Evolutionary conservation across 192 early-diverging fungal species (phyloP), one percentile per base, ranked within the genome.

Genomic region (Mortierella antarctica): DNA sequence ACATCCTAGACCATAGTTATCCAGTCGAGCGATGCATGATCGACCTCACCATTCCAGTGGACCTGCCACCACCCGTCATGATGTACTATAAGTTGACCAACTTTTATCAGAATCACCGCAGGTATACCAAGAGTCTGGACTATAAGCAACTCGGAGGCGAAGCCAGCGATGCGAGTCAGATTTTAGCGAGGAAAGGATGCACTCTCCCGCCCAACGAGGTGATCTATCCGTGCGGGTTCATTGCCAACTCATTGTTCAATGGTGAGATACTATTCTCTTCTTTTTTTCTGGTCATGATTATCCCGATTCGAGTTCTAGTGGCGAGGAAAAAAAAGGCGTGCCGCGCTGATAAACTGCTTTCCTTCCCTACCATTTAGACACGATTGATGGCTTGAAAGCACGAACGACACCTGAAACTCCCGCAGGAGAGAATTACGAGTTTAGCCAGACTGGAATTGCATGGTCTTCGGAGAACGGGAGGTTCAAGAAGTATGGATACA

Each of bases 21-120:
- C 6, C 53, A 1, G 84, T 86, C 18, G n/a, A 78, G 18, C 69
- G 56, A 12, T 98, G 97, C 84, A 82, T 88, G 2, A 83, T 99
- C 46, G 71, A 85, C 57, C 90, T 88, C 68, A 91, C 87, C n/a
- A 67, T 90, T 74, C 96, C 89, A 0, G 84, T 86, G 62, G 83
- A 89, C 56, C 74, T 98, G 73, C 74, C 74, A n/a, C 84, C 91
- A 1, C 94, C 93, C 2, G 93, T 99, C 53, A 97, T 92, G 70
- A 81, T 99, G 76, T 98, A 99, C 82, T 98, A 98, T 75, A 86
- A 94, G 57, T 85, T 99, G 71, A 97, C 96, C 6, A 95, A 96
- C 87, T 99, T 99, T 84, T 99, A 96, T 85, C 98, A 99, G 86
- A 99, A 99, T 86, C 96, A 99, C 70, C 91, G 98, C 53, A 91